phyloP scores from a whole-genome alignment of 345 rosid species.

The Hypericum perforatum region DNA sequence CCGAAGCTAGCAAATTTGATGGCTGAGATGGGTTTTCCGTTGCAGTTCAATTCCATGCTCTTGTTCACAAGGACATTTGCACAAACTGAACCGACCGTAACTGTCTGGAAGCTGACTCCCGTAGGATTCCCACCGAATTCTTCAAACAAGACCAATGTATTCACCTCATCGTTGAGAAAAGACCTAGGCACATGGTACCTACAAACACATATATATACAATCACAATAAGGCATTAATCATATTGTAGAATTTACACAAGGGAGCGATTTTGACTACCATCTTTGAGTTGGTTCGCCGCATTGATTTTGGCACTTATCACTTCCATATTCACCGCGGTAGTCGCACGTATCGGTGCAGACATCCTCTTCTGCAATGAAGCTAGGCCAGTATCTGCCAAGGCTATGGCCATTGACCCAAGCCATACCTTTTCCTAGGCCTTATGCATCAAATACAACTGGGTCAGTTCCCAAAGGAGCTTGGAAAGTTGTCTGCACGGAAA shows the following conservation, averaged over 20 bases:
- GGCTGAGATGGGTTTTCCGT: not conserved
- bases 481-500: constrained; percentile 41
- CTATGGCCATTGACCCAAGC: constrained; percentile 69
- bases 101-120: constrained; percentile 5
- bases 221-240: too few relatives aligned
- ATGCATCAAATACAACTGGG: constrained; percentile 58
- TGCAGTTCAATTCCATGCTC: constrained; percentile 10
- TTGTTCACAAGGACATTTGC: constrained; percentile 6
- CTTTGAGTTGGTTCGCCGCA: constrained; percentile 82
- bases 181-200: constrained; percentile 19
- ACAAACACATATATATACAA: too few relatives aligned
- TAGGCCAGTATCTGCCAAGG: constrained; percentile 69
- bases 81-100: not conserved
- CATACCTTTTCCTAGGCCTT: constrained; percentile 58
- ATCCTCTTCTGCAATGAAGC: constrained; percentile 13
- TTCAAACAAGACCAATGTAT: constrained; percentile 9
- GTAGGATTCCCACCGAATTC: constrained; percentile 11
- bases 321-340: constrained; percentile 40
- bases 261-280: constrained; percentile 33
- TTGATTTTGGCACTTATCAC: constrained; percentile 43
- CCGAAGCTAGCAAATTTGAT: constrained; percentile 13
- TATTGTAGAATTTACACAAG: constrained; percentile 14
- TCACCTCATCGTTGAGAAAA: constrained; percentile 1
- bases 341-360: constrained; percentile 39
- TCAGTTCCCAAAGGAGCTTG: constrained; percentile 43